Base-by-base conservation (phyloP, 805 yeast species). In the Starmerella floris region DNA sequence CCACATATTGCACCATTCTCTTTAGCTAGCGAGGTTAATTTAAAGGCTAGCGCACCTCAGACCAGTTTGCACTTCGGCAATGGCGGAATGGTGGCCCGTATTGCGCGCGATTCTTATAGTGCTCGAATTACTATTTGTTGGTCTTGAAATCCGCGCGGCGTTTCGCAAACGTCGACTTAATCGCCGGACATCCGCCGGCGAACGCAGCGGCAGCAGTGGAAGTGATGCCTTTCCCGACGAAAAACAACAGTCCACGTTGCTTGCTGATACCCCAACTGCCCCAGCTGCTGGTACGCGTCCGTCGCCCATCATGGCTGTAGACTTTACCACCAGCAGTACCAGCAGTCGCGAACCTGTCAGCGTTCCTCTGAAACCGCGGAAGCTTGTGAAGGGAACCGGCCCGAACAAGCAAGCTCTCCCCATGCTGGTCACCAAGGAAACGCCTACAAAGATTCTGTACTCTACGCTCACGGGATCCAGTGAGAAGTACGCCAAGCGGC, bases 391-490 rank as follows among this genome's bases (percentile, higher is more conserved):
- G 10, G 51, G 42, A 13, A 25, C 17, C 20, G 21, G 20, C 6
- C 43, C 35, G 1, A 22, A 32, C 2, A 27, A 35, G 5, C 21
- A 28, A 15, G 22, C 3, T 23, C n/a, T 15, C 20, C 26, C 35
- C 16, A 35, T 30, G 16, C 27, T 39, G 21, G 42, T 37, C n/a
- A 28, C 30, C 6, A 22, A 20, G 8, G 41, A 39, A 35, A 37
- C 45, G 34, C 39, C 50, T 9, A 39, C 48, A 30, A 41, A 22
- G 2, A 44, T 85, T 3, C 82, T 85, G 53, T 85, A 81, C 61
- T 79, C 95, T 8, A 79, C 95, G 0, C 64, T 85, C 45, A 87
- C 94, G 3, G 95, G 95, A 10, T 66, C 93, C 0, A 73, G 93
- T 0, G 77, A 77, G 52, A 66, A 81, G 50, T 71, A 76, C 23